A percentile compares a stretch with the other conserved stretches of the same genome.
Conservation (phyloP, 2,329 filamentous ascomycete genomes). For the Phoma sp. region DNA sequence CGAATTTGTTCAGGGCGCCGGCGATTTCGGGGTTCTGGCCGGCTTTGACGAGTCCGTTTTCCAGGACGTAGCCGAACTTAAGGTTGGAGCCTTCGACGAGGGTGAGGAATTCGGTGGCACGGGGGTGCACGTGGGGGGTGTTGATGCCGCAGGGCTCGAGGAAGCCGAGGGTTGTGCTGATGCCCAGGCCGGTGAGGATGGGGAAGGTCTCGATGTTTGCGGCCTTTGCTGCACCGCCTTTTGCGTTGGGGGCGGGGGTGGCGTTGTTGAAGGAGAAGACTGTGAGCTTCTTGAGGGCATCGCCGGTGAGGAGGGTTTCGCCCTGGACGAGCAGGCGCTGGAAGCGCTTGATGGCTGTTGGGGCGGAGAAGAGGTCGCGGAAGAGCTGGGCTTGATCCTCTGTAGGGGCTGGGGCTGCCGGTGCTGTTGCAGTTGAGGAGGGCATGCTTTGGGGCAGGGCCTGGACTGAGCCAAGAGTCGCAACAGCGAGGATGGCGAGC, state of each 20-base stretch:
- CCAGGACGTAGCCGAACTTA: slow-evolving; percentile 56
- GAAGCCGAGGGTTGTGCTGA: slow-evolving; percentile 50
- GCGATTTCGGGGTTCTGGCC: slow-evolving; percentile 49
- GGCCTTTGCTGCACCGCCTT: slow-evolving; percentile 54
- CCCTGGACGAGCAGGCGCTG: slow-evolving; percentile 46
- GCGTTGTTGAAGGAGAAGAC: slow-evolving; percentile 68
- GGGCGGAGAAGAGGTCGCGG: slow-evolving; percentile 39
- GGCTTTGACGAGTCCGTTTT: slow-evolving; percentile 52
- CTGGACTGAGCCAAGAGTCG: slow-evolving; percentile 38
- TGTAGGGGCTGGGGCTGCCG: slow-evolving; percentile 23
- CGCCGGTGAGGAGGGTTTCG: slow-evolving; percentile 38
- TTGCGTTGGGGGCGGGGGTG: slow-evolving; percentile 57
- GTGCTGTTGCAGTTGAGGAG: slow-evolving; percentile 17
- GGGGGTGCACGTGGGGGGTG: slow-evolving; percentile 58
- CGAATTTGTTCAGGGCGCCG: slow-evolving; percentile 50
- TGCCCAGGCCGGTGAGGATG: slow-evolving; percentile 49
- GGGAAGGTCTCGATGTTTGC: slow-evolving; percentile 52
- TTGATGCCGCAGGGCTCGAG: slow-evolving; percentile 57
- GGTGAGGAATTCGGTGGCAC: slow-evolving; percentile 58
- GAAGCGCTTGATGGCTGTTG: slow-evolving; percentile 50
- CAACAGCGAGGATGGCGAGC: slow-evolving; percentile 43
- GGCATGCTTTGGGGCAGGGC: slow-evolving; percentile 38
- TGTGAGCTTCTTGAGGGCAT: slow-evolving; percentile 53
- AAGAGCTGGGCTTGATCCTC: slow-evolving; percentile 36
- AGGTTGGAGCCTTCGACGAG: slow-evolving; percentile 52